phyloP scores from a whole-genome alignment of 345 rosid genomes.

The Ceriops decandra region DNA sequence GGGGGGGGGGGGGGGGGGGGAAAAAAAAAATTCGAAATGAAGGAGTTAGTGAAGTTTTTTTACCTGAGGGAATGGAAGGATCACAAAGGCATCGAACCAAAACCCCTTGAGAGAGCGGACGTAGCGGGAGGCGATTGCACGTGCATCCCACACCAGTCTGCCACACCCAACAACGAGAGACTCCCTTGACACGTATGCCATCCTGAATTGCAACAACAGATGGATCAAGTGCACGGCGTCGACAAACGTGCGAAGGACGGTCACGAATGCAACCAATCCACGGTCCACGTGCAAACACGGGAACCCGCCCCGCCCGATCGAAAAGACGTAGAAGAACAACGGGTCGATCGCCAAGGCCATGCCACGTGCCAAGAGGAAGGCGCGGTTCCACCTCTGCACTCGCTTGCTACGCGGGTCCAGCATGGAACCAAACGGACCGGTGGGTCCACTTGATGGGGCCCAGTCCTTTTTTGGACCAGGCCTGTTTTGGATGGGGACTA shows the following conservation, averaged over 20 bases:
- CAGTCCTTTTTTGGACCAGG: constrained; percentile 9
- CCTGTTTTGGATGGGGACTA: constrained; percentile 69
- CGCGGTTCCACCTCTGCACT: constrained; percentile 73
- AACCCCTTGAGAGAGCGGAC: constrained; percentile 65
- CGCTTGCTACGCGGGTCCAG: constrained; percentile 73
- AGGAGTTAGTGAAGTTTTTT: background rate
- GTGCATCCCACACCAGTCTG: constrained; percentile 91
- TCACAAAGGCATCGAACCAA: constrained; percentile 82
- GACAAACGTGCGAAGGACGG: constrained; percentile 64
- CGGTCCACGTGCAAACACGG: constrained; percentile 82
- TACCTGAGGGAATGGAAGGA: constrained; percentile 96
- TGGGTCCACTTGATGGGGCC: constrained; percentile 7
- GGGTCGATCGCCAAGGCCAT: constrained; percentile 82
- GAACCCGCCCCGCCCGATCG: constrained; percentile 48
- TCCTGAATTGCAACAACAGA: constrained; percentile 70
- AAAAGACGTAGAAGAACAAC: constrained; percentile 74
- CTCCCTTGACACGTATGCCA: constrained; percentile 79
- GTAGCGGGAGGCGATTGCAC: constrained; percentile 64
- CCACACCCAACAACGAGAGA: constrained; percentile 87
- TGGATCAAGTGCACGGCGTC: constrained; percentile 67
- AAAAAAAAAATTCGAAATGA: too few relatives aligned
- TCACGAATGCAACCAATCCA: constrained; percentile 57
- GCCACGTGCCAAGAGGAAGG: constrained; percentile 65
- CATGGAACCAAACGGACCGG: constrained; percentile 34
- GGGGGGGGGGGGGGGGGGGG: too few relatives aligned